Percentiles rank a stretch among this genome's conserved stretches.
Conservation (phyloP, 1,139 yeast species). For the Meyerozyma sp. region DNA sequence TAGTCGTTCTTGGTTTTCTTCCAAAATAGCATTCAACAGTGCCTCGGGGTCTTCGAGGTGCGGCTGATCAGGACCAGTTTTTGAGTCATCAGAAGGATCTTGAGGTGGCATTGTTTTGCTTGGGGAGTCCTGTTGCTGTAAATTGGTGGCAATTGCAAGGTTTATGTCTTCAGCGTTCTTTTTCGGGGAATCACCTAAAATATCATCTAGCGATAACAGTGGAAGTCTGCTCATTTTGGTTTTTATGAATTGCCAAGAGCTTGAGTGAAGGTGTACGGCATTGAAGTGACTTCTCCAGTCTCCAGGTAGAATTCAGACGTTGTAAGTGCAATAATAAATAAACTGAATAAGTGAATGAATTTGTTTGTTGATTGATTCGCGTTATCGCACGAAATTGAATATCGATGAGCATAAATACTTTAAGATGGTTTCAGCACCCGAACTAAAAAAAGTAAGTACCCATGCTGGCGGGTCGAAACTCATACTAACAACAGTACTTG, state of each 20-base stretch:
- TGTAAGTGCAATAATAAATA: too few relatives aligned
- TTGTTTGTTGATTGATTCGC: neutral
- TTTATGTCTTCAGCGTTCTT: neutral
- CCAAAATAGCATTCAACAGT: neutral
- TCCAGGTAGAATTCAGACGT: too few relatives aligned
- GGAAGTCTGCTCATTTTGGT: neutral
- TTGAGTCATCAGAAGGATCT: neutral
- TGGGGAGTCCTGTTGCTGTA: neutral
- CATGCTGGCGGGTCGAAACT: neutral
- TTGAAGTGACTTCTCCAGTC: neutral
- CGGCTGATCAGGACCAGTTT: neutral
- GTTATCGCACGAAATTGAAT: neutral
- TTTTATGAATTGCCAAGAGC: neutral
- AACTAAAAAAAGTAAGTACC: slow-evolving; percentile 35
- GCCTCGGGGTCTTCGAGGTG: neutral
- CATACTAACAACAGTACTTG: slow-evolving; percentile 49
- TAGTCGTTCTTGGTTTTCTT: neutral
- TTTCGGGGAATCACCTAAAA: neutral
- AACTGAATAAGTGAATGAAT: neutral
- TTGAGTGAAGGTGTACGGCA: neutral
- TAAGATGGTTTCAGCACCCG: slow-evolving; percentile 62
- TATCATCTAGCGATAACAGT: neutral
- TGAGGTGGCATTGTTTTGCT: neutral
- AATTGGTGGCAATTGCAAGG: neutral
- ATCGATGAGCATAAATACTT: neutral